phyloP scores from a whole-genome alignment of 2,329 filamentous ascomycete genomes.

The Fusarium devonianum region DNA sequence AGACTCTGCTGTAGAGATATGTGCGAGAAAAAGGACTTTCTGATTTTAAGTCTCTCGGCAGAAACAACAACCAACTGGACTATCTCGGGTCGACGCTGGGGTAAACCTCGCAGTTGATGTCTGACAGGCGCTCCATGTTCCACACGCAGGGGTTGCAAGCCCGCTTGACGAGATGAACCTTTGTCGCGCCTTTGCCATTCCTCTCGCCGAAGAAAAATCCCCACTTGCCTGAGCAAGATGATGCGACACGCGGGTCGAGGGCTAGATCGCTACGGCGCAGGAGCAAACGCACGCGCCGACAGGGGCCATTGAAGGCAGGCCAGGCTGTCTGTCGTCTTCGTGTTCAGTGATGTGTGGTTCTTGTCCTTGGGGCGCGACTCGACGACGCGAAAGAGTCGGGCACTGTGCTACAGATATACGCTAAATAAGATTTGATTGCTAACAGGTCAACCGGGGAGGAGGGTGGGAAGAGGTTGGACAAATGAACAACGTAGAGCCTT shows the following conservation, averaged over 20 bases:
- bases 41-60: too few species aligned
- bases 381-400: slow-evolving; percentile 14
- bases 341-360: slow-evolving; percentile 38
- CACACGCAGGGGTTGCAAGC: slow-evolving; percentile 22
- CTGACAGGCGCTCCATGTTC: slow-evolving; percentile 12
- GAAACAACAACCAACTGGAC: too few species aligned
- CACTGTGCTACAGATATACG: slow-evolving; percentile 43
- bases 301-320: too few species aligned
- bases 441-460: slow-evolving; percentile 29
- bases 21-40: too few species aligned
- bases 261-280: slow-evolving; percentile 25
- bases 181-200: slow-evolving; percentile 25
- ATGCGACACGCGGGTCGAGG: slow-evolving; percentile 40
- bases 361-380: slow-evolving; percentile 25
- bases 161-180: slow-evolving; percentile 26
- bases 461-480: slow-evolving; percentile 23
- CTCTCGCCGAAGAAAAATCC: slow-evolving; percentile 14
- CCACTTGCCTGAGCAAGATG: slow-evolving; percentile 38
- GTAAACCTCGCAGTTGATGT: slow-evolving; percentile 7
- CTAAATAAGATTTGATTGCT: slow-evolving; percentile 42
- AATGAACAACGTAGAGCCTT: slow-evolving; percentile 9
- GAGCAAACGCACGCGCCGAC: slow-evolving; percentile 37
- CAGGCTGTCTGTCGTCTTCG: slow-evolving; percentile 34
- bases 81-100: neutral
- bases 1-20: too few species aligned